Evolutionary conservation across 176 grass and related monocot genomes (phyloP), one percentile per base, ranked within the genome.

Genomic region (Eremochloa ophiuroides): DNA sequence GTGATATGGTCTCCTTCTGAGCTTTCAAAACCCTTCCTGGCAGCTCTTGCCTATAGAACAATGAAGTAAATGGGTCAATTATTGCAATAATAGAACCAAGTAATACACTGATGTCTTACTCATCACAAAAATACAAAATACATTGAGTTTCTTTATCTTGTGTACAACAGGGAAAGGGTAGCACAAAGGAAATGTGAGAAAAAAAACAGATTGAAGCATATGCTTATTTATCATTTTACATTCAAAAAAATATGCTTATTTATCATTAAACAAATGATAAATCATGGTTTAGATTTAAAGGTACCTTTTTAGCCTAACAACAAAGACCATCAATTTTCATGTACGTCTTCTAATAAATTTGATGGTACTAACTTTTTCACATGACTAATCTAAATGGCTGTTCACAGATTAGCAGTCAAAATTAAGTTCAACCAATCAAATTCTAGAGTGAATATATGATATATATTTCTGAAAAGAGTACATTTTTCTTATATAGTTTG

Each of bases 11-110:
- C 92, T 51, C 95, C 92, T 87, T 95, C 95, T 0, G 82, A 87
- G 82, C 90, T 98, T 73, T 89, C 85, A 80, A 98, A 95, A 71
- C 62, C 91, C 81, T 91, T 98, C 88, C 93, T 95, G 25, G 92
- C 90, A 84, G 86, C 84, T 85, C 88, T 95, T 88, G 95, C 95
- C 95, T 98, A 73, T 53, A 69, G 27, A 87, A 31, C 13, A 83
- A 65, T 39, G 38, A 85, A 69, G 44, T 56, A 64, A 77, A 38
- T 74, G 17, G 1, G 26, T 78, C 35, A 43, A 78, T 66, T 65
- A 71, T 40, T 53, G 33, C 56, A 33, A 2, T 77, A 4, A 18
- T 26, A 25, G 39, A 39, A 44, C 26, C 3, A 5, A 22, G 53
- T 20, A 64, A 53, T 12, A 66, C 18, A 74, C 18, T 39, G 1